phyloP scores from a whole-genome alignment of 2,329 filamentous ascomycete species.

The Cladophialophora exuberans region DNA sequence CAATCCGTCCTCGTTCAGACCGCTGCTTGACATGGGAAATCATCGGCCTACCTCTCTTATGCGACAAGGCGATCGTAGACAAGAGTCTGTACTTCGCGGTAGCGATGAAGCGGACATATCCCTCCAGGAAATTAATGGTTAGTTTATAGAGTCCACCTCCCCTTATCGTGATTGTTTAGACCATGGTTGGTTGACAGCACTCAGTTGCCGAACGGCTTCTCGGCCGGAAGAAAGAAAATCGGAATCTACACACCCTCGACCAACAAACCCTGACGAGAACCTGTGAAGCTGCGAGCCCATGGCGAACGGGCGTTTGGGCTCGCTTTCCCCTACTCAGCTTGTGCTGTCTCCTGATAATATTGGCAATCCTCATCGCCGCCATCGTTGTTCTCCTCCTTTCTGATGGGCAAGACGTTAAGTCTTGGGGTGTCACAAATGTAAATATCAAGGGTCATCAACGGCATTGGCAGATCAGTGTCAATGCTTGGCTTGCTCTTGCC shows the following conservation, averaged over 20 bases:
- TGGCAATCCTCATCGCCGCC: background rate
- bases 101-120: background rate
- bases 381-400: slow-evolving; percentile 7
- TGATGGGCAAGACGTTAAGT: slow-evolving; percentile 8
- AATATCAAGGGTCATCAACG: background rate
- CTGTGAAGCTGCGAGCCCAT: background rate
- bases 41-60: background rate
- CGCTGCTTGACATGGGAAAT: background rate
- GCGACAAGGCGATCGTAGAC: background rate
- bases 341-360: slow-evolving; percentile 5
- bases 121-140: background rate
- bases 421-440: background rate
- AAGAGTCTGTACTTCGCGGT: background rate
- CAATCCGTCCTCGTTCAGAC: background rate
- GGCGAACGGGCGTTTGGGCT: background rate
- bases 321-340: slow-evolving; percentile 6
- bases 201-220: background rate
- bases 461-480: slow-evolving; percentile 8
- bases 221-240: background rate
- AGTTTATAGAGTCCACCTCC: background rate
- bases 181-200: background rate
- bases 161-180: background rate
- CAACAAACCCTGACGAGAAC: background rate
- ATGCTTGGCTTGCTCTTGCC: slow-evolving; percentile 2
- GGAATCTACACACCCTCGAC: background rate